These are phyloP conservation scores for Peronospora destructor DNA, from an alignment of 352 stramenopile species.

Conservation along the genomic window DNA sequence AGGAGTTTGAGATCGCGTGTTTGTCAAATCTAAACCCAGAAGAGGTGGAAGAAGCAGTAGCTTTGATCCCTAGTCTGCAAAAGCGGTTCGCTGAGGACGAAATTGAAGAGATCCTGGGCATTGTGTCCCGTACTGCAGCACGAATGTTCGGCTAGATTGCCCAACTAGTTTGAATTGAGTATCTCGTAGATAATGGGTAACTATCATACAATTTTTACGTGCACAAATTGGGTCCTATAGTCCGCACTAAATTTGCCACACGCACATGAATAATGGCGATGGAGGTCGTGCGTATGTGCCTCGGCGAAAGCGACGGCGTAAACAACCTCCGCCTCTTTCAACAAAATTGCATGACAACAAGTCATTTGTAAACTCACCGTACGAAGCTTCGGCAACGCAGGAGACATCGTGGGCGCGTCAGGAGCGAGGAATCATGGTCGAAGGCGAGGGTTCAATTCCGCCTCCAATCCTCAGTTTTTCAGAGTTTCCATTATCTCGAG, in stretches of 20 bases:
- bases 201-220: not conserved
- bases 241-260: not conserved
- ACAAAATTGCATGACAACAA: not conserved
- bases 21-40: slow-evolving; percentile 87
- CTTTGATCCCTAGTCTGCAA: slow-evolving; percentile 84
- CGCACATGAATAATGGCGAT: not conserved
- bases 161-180: not conserved
- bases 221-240: not conserved
- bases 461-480: slow-evolving; percentile 33
- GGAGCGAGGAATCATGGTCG: slow-evolving; percentile 43
- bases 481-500: slow-evolving; percentile 26
- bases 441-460: slow-evolving; percentile 25
- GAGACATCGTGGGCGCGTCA: slow-evolving; percentile 44
- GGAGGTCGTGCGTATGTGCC: slow-evolving; percentile 31
- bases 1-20: slow-evolving; percentile 88
- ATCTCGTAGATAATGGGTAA: not conserved
- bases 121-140: slow-evolving; percentile 80
- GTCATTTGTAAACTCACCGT: not conserved
- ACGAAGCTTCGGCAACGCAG: slow-evolving; percentile 18
- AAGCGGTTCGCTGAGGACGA: slow-evolving; percentile 86
- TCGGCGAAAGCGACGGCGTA: slow-evolving; percentile 36
- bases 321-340: slow-evolving; percentile 5
- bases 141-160: slow-evolving; percentile 71
- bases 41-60: slow-evolving; percentile 82
- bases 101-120: slow-evolving; percentile 86